Base-by-base conservation (phyloP, 768 basidiomycete species). In the Pleurotus sapidus region DNA sequence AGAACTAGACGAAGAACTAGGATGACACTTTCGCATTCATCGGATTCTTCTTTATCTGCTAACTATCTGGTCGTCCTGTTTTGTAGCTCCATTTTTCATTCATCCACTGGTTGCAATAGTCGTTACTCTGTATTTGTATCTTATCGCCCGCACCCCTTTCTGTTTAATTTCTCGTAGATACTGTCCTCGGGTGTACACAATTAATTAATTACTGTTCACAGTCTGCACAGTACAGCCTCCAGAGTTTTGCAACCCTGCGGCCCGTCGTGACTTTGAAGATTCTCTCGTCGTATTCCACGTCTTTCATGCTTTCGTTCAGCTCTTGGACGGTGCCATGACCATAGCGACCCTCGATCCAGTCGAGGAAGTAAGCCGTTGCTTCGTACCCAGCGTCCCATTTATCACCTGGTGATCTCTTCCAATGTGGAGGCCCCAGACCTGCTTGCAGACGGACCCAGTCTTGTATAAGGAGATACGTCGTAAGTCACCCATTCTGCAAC, bases 371-470 rank as follows among this genome's bases (percentile, higher is more conserved):
- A 2, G 79, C 89, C 1, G 90, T 93, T 24, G 75, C 77, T 40
- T 84, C 82, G 67, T 92, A 93, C 12, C 91, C 91, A 17, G 78
- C 84, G 59, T 93, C 89, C 91, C 91, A 92, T 27, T 67, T 70
- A 43, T 77, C 77, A 5, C 74, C 77, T 59, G 68, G 72, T 2
- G 68, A 67, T 27, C 73, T 74, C 47, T 70, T 75, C 91, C 91
- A 92, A 63, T 92, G 90, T 5, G 88, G 89, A 1, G 91, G 88
- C 0, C 67, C 73, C 24, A 84, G 74, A 1, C 77, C 77, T 6
- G 82, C 80, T 40, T 77, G 76, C 30, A 89, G 71, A 55, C 91
- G 83, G 34, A 92, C 87, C 69, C 81, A 92, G 67, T 93, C 91
- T 87, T 65, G 12, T 45, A 17, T 17, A 39, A 53, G 51, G 40